Conservation (phyloP, 352 stramenopile species). For the Blastocystis sp. region DNA sequence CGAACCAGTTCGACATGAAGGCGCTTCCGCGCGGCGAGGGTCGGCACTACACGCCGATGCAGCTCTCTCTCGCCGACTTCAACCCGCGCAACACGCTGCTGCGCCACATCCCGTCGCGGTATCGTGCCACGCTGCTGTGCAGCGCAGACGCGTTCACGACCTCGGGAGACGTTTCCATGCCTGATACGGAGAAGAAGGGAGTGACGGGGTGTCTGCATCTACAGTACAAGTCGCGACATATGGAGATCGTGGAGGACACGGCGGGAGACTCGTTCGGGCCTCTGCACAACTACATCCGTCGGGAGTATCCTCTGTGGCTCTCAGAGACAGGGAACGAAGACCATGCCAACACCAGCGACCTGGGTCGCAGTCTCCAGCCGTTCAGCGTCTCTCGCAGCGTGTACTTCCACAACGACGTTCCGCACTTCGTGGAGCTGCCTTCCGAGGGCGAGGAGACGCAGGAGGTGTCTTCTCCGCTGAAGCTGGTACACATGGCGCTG, state of each 20-base stretch:
- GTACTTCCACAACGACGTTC: neutral
- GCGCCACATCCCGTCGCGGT: neutral
- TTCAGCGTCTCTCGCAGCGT: neutral
- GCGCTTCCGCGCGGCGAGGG: neutral
- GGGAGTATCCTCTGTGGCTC: neutral
- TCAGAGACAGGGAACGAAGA: too few relatives aligned
- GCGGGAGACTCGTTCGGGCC: neutral
- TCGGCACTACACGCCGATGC: slow-evolving; percentile 46
- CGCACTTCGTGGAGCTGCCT: neutral
- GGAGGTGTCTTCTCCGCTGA: neutral
- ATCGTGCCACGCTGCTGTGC: neutral
- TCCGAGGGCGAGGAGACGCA: too few relatives aligned
- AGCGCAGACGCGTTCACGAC: too few relatives aligned
- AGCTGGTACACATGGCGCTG: neutral
- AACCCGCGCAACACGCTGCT: neutral
- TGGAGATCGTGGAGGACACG: neutral
- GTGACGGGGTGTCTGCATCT: too few relatives aligned
- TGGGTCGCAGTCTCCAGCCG: neutral
- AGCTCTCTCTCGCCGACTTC: slow-evolving; percentile 6
- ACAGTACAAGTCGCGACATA: neutral
- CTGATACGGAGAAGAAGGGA: too few relatives aligned
- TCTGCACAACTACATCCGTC: neutral
- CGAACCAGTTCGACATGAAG: slow-evolving; percentile 24
- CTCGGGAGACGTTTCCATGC: too few relatives aligned
- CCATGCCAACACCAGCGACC: neutral